Conservation (phyloP, 805 yeast genomes). For the Nakazawaea populi region DNA sequence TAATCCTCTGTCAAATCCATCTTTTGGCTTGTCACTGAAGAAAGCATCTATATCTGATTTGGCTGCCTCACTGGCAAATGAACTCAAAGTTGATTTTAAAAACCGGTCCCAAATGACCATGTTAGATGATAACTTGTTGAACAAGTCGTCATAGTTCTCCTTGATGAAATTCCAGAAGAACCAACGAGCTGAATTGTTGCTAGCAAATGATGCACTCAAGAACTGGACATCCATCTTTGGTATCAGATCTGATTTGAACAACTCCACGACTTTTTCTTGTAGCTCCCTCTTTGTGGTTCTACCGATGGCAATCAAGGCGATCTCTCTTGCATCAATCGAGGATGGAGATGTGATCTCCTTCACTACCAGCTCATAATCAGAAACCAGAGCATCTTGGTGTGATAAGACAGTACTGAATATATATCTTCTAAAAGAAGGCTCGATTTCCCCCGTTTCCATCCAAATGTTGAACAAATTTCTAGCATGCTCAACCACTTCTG, state of each 20-base stretch:
- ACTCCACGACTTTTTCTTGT: constrained; percentile 31
- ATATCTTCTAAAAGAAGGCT: constrained; percentile 38
- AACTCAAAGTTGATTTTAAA: constrained; percentile 23
- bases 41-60: constrained; percentile 32
- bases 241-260: constrained; percentile 37
- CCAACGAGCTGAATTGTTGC: constrained; percentile 36
- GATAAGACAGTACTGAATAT: constrained; percentile 38
- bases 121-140: constrained; percentile 38
- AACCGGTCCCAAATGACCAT: constrained; percentile 48
- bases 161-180: constrained; percentile 45
- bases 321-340: constrained; percentile 53
- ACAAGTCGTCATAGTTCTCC: constrained; percentile 38
- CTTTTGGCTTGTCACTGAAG: constrained; percentile 39
- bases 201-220: constrained; percentile 39
- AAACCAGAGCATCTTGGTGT: constrained; percentile 25
- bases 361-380: constrained; percentile 33
- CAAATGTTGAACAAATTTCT: constrained; percentile 23
- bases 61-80: constrained; percentile 31
- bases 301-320: constrained; percentile 53
- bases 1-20: constrained; percentile 54
- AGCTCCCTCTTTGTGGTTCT: constrained; percentile 29
- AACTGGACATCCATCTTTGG: constrained; percentile 57
- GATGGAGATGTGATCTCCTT: constrained; percentile 45
- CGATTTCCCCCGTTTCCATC: constrained; percentile 25
- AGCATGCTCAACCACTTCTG: constrained; percentile 24